These are phyloP conservation scores for Backusella tarrabulga DNA, from an alignment of 192 early-diverging fungal genomes.

Conservation along the genomic window DNA sequence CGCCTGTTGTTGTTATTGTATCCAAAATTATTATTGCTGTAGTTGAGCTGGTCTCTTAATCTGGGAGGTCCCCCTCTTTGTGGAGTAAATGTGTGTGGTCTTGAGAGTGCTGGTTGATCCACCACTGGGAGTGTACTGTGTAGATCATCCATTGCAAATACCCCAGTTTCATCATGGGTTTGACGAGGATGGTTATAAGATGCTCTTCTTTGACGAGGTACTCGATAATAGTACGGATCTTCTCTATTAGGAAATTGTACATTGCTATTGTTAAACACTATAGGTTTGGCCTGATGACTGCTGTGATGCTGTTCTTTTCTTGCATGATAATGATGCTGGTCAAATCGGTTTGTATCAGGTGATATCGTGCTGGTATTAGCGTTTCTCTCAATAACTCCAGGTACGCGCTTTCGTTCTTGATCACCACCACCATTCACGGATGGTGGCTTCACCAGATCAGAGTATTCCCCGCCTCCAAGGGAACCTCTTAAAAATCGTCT, in stretches of 20 bases:
- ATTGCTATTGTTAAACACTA: background rate
- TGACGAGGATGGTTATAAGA: background rate
- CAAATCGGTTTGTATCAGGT: background rate
- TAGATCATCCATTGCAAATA: constrained; percentile 33
- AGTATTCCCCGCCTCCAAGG: constrained; percentile 9
- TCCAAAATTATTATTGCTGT: background rate
- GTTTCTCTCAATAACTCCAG: background rate
- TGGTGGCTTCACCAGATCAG: background rate
- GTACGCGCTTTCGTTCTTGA: background rate
- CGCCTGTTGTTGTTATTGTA: background rate
- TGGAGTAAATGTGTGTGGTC: background rate
- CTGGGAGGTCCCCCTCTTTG: background rate
- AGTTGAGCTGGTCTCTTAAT: background rate
- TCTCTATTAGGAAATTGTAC: background rate
- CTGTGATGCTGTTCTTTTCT: background rate
- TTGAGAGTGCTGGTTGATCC: background rate
- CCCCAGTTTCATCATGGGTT: constrained; percentile 16
- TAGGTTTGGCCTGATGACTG: background rate
- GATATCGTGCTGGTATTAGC: background rate
- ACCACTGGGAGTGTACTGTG: background rate
- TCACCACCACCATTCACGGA: background rate
- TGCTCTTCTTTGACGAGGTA: background rate
- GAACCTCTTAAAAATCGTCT: constrained; percentile 34
- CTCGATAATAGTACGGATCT: background rate
- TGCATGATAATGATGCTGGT: background rate